These are phyloP conservation scores for Suillus paluster DNA, from an alignment of 768 basidiomycete species.

Conservation along the genomic window DNA sequence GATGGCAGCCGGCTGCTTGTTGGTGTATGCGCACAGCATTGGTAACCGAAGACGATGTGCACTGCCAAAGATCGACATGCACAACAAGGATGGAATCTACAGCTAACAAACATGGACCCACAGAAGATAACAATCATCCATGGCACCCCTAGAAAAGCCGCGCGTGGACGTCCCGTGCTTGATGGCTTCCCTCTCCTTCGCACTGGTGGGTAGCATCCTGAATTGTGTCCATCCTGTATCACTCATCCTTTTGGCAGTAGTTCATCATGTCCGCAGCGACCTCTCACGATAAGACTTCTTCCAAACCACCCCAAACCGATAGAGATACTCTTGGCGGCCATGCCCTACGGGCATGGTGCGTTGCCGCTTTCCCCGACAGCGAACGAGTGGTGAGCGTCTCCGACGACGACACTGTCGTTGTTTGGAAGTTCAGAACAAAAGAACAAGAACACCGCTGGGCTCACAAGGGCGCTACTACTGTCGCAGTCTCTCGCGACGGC, in stretches of 20 bases:
- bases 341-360: not conserved
- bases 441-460: not conserved
- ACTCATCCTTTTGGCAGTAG: not conserved
- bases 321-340: not conserved
- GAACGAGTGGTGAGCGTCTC: conserved; percentile 2
- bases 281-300: not conserved
- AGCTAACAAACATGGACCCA: not conserved
- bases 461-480: conserved; percentile 17
- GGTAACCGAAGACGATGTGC: no score
- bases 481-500: conserved; percentile 25
- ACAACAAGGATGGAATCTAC: no score
- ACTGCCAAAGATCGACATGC: not conserved
- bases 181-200: not conserved
- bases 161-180: not conserved
- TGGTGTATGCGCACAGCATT: not conserved
- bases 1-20: not conserved
- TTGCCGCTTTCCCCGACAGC: conserved; percentile 1
- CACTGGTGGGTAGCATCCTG: not conserved
- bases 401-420: conserved; percentile 1
- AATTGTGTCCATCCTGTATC: not conserved
- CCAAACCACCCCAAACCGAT: not conserved
- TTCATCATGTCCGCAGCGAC: not conserved
- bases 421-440: conserved; percentile 1
- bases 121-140: not conserved
- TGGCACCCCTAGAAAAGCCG: not conserved